phyloP scores from a whole-genome alignment of 2,329 filamentous ascomycete species.

The Alternaria sp. region DNA sequence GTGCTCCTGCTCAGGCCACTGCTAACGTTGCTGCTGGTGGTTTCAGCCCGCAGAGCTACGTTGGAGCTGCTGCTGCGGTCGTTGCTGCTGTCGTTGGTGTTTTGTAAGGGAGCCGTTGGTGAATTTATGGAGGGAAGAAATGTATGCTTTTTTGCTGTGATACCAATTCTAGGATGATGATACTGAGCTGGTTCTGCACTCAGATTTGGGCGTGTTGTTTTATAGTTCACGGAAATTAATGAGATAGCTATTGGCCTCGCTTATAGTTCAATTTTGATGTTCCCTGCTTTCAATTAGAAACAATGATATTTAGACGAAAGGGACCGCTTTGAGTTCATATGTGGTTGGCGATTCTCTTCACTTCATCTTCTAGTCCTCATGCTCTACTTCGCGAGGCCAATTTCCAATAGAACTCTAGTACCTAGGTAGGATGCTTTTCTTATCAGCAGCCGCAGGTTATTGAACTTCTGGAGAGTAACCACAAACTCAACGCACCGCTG shows the following conservation, averaged over 20 bases:
- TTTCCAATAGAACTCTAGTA: no score
- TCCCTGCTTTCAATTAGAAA: not conserved
- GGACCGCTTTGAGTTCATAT: not conserved
- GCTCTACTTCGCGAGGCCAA: not conserved
- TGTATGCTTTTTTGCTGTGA: not conserved
- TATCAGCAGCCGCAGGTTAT: no score
- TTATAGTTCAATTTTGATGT: not conserved
- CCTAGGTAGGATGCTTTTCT: no score
- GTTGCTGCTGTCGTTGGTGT: constrained; percentile 34
- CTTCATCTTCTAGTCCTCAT: not conserved
- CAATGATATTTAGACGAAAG: not conserved
- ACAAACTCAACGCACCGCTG: no score
- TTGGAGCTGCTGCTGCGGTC: constrained; percentile 38
- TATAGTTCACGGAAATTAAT: not conserved
- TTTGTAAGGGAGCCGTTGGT: constrained; percentile 27
- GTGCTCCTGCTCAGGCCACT: constrained; percentile 35
- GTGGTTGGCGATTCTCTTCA: not conserved
- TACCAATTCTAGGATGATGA: not conserved
- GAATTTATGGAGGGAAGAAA: not conserved
- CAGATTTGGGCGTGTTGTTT: not conserved
- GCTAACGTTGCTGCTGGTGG: constrained; percentile 36
- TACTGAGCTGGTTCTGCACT: not conserved
- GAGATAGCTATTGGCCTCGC: not conserved
- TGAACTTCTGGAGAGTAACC: no score
- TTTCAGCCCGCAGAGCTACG: constrained; percentile 32